A percentile compares a stretch with the other conserved stretches of the same genome.
Conservation (phyloP, 805 yeast genomes). For the Metschnikowia colocasiae region DNA sequence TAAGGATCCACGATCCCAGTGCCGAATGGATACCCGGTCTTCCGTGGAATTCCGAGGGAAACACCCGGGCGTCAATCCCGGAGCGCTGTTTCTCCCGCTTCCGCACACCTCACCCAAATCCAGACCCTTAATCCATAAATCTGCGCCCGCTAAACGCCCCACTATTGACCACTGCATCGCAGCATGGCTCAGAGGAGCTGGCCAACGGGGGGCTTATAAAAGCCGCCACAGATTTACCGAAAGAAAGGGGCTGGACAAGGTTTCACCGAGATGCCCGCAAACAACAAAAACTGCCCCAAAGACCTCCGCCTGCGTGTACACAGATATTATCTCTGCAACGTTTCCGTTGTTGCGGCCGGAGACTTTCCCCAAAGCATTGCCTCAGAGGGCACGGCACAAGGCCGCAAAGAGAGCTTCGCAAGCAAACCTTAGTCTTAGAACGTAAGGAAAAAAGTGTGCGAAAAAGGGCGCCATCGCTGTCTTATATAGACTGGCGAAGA, state of each 20-base stretch:
- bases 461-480: neutral
- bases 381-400: slow-evolving; percentile 14
- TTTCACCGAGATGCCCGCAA: neutral
- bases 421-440: slow-evolving; percentile 76
- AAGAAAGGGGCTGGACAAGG: neutral
- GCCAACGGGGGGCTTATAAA: slow-evolving; percentile 6
- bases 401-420: slow-evolving; percentile 62
- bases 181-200: slow-evolving; percentile 16
- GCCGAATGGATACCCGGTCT: slow-evolving; percentile 46
- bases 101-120: neutral
- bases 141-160: slow-evolving; percentile 3
- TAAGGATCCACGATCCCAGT: slow-evolving; percentile 54
- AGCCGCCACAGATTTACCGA: slow-evolving; percentile 5
- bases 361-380: slow-evolving; percentile 81
- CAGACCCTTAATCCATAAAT: neutral
- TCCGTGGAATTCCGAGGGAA: slow-evolving; percentile 15
- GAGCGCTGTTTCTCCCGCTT: neutral
- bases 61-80: slow-evolving; percentile 4
- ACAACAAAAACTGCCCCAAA: neutral
- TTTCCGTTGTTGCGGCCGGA: slow-evolving; percentile 74
- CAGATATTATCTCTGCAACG: slow-evolving; percentile 29
- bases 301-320: slow-evolving; percentile 5
- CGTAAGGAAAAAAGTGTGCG: slow-evolving; percentile 33
- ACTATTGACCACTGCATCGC: slow-evolving; percentile 10
- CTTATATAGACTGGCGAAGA: neutral